These are phyloP conservation scores for Xanthoconium separans DNA, from an alignment of 1,284 basidiomycete genomes.

Conservation along the genomic window DNA sequence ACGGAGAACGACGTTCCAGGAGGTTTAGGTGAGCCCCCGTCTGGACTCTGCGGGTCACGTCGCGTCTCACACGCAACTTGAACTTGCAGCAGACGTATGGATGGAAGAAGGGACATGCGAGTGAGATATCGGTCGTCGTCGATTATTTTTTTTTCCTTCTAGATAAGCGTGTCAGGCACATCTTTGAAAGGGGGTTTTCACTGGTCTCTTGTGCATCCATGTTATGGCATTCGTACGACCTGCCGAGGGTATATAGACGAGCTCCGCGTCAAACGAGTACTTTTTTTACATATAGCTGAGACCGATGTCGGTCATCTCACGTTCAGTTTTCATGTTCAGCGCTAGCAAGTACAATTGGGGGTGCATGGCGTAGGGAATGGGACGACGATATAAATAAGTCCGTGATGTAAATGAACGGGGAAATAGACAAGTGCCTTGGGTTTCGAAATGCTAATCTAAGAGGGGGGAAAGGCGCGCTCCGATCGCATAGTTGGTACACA, in stretches of 20 bases:
- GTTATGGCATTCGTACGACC: too few relatives aligned
- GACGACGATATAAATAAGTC: conserved; percentile 21
- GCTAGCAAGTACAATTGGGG: conserved; percentile 6
- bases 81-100: conserved; percentile 37
- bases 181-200: too few relatives aligned
- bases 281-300: too few relatives aligned
- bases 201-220: too few relatives aligned
- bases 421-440: background rate
- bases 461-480: background rate
- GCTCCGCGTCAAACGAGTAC: too few relatives aligned
- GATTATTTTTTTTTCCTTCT: too few relatives aligned
- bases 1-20: conserved; percentile 46
- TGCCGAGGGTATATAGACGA: too few relatives aligned
- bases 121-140: too few relatives aligned
- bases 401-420: conserved; percentile 17
- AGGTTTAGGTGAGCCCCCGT: conserved; percentile 27
- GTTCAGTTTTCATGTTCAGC: background rate
- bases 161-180: too few relatives aligned
- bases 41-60: background rate
- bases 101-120: conserved; percentile 39
- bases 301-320: too few relatives aligned
- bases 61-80: conserved; percentile 3
- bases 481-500: conserved; percentile 12
- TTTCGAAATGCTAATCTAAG: conserved; percentile 5
- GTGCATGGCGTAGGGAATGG: background rate